Conservation (phyloP, 2,329 filamentous ascomycete species). For the Pseudocercospora fijiensis region DNA sequence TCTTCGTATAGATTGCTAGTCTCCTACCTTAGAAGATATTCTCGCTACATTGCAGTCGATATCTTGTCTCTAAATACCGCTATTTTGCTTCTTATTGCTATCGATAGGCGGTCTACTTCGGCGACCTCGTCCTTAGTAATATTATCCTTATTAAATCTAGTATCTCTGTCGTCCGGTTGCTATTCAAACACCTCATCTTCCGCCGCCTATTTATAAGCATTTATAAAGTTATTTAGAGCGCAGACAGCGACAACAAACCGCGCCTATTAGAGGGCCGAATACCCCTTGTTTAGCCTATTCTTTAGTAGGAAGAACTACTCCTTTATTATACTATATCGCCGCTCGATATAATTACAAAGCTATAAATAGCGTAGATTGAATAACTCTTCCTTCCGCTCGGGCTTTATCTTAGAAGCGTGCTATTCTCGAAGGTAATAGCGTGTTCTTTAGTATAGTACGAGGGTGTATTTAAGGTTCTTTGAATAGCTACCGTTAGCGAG, state of each 20-base stretch:
- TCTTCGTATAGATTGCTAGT: too few relatives aligned
- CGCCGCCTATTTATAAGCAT: neutral
- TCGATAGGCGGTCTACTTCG: too few relatives aligned
- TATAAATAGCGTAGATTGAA: conserved; percentile 10
- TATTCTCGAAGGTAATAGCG: conserved; percentile 2
- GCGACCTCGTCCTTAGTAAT: too few relatives aligned
- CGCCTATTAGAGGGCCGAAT: neutral
- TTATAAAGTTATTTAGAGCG: neutral
- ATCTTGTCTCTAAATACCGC: too few relatives aligned
- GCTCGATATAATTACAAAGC: conserved; percentile 3
- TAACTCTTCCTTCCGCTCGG: conserved; percentile 7
- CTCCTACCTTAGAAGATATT: too few relatives aligned
- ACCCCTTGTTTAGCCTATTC: neutral
- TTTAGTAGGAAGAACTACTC: neutral
- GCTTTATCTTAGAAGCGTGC: conserved; percentile 1
- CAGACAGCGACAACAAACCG: neutral
- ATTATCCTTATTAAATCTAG: neutral
- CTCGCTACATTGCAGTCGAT: too few relatives aligned
- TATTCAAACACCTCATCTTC: neutral
- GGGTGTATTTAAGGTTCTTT: neutral
- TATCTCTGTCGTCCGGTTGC: neutral
- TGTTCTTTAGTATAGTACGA: conserved; percentile 4
- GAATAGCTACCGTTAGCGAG: neutral
- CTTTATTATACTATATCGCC: conserved; percentile 6
- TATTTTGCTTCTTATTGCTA: neutral